Conservation (phyloP, 2,329 filamentous ascomycete species). For the Davidsoniella australis region DNA sequence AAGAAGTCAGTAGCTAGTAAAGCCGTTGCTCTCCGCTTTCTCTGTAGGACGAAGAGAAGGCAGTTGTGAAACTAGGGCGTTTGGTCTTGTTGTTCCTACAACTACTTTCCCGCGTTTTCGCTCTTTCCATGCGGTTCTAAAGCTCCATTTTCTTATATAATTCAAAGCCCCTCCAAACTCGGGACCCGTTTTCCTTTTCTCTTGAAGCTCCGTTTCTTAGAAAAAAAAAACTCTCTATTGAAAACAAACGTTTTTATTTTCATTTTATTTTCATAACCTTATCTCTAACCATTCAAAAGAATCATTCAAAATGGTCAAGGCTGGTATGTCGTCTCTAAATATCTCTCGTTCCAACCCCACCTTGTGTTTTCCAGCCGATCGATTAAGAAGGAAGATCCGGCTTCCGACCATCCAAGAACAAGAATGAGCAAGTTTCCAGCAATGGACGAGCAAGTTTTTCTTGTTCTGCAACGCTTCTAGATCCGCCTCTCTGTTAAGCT, state of each 20-base stretch:
- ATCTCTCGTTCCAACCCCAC: slow-evolving; percentile 1
- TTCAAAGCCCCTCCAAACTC: background rate
- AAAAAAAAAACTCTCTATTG: background rate
- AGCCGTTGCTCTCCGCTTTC: too few relatives aligned
- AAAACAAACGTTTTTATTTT: slow-evolving; percentile 1
- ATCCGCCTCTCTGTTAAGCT: background rate
- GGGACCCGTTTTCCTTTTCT: slow-evolving; percentile 7
- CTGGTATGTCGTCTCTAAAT: slow-evolving; percentile 12
- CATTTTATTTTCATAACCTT: slow-evolving; percentile 2
- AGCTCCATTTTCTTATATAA: slow-evolving; percentile 3
- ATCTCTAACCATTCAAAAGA: slow-evolving; percentile 2
- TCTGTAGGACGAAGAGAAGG: too few relatives aligned
- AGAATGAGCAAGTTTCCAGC: background rate
- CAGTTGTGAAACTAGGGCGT: too few relatives aligned
- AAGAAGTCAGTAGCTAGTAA: too few relatives aligned
- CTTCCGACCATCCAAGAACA: too few relatives aligned
- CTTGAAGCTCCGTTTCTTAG: slow-evolving; percentile 5
- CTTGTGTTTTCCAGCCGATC: background rate
- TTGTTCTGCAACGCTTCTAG: slow-evolving; percentile 13
- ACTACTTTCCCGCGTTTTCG: too few relatives aligned
- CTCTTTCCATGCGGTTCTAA: too few relatives aligned
- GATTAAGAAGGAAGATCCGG: too few relatives aligned
- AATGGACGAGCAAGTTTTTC: slow-evolving; percentile 2
- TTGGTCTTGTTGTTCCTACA: too few relatives aligned
- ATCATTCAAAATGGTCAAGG: slow-evolving; percentile 15